These are phyloP conservation scores for Diaporthe caulivora DNA, from an alignment of 2,329 filamentous ascomycete species.

Conservation along the genomic window DNA sequence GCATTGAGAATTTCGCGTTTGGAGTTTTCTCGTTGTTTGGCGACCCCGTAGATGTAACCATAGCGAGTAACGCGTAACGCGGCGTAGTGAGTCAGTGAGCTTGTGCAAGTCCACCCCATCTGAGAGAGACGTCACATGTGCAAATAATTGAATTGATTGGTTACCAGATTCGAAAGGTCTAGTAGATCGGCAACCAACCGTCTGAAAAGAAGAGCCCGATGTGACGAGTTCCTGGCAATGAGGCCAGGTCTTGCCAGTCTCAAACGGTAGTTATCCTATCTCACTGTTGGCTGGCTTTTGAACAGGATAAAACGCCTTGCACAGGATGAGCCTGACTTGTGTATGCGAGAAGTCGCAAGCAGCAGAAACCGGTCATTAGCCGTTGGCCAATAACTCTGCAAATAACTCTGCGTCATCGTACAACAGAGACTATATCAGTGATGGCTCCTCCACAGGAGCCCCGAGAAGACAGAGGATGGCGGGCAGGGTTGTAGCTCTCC, in stretches of 20 bases:
- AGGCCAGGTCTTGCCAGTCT: not conserved
- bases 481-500: too few relatives aligned
- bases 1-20: not conserved
- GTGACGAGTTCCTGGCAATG: not conserved
- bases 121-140: too few relatives aligned
- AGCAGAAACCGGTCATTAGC: too few relatives aligned
- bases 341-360: too few relatives aligned
- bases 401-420: too few relatives aligned
- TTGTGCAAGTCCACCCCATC: not conserved
- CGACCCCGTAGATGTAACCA: not conserved
- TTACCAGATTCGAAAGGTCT: not conserved
- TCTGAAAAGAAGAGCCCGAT: not conserved
- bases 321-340: too few relatives aligned
- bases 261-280: not conserved
- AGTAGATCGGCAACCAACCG: not conserved
- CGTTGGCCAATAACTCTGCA: too few relatives aligned
- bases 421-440: too few relatives aligned
- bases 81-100: not conserved
- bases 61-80: not conserved
- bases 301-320: too few relatives aligned
- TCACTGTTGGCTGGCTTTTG: not conserved
- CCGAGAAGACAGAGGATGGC: too few relatives aligned
- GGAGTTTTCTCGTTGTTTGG: not conserved
- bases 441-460: too few relatives aligned
- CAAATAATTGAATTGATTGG: not conserved